Evolutionary conservation across 1,284 basidiomycete genomes (phyloP), one percentile per base, ranked within the genome.

Genomic region (Vanrija pseudolonga): DNA sequence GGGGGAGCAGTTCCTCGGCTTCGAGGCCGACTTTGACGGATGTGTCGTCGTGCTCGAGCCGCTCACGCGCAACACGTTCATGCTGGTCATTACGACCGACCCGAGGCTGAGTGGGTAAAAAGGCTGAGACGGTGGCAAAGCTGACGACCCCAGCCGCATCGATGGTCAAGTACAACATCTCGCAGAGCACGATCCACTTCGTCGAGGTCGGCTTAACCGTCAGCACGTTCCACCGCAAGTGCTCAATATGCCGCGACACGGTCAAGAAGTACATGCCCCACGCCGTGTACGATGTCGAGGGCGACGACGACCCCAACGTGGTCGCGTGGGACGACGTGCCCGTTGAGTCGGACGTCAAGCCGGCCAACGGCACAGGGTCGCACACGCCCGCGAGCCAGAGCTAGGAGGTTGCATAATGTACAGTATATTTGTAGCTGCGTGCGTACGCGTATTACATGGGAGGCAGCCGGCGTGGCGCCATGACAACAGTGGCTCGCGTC

Each of bases 31-130:
- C 78, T 91, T 60, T 79, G 85, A 61, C 84, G 90, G 71, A 18
- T 73, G 72, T 67, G 89, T 89, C 0, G 90, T 93, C 2, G 90
- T 96, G n/a, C 82, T 98, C 45, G 94, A 97, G 66, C 88, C 90
- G 64, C 82, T 98, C 77, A 98, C 95, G 14, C 83, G 84, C 65
- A 97, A 95, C 74, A 98, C 95, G 0, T 98, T 93, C 67, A 87
- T 98, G 53, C 80, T 98, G 68, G 52, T 76, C 55, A 83, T 98
- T 36, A 86, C 90, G 11, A 87, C 90, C 57, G 86, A 96, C 71
- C 88, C 89, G 0, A 83, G 85, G 67, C 87, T 95, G 65, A 88
- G 92, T 92, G 63, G 61, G 83, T 71, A 4, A 32, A 17, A 32
- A 47, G 28, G 47, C 8, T n/a, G 50, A n/a, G 6, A 37, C 9